These are phyloP conservation scores for Quercus variabilis DNA, from an alignment of 306 rosid species.

Conservation along the genomic window DNA sequence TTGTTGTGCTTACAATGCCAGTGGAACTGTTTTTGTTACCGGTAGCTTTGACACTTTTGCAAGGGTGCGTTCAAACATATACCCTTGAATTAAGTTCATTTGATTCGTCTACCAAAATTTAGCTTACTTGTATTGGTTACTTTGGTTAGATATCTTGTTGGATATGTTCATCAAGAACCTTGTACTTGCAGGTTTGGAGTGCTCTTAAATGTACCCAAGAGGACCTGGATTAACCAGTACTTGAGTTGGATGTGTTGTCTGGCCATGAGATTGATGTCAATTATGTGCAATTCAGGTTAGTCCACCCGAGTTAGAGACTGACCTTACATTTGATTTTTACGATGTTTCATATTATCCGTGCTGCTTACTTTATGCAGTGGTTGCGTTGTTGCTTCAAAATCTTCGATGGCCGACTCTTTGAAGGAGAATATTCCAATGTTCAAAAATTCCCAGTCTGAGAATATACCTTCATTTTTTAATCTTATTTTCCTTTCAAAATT, in stretches of 20 bases:
- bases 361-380: constrained; percentile 56
- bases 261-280: constrained; percentile 93
- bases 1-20: constrained; percentile 87
- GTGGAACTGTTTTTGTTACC: constrained; percentile 86
- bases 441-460: constrained; percentile 63
- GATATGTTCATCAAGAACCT: constrained; percentile 19
- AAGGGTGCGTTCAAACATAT: constrained; percentile 47
- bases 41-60: constrained; percentile 92
- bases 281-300: constrained; percentile 91
- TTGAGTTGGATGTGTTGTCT: constrained; percentile 77
- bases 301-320: constrained; percentile 10
- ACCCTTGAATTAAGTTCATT: constrained; percentile 20
- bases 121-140: constrained; percentile 18
- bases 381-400: constrained; percentile 70
- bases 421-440: constrained; percentile 63
- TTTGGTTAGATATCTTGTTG: constrained; percentile 20
- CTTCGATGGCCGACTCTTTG: constrained; percentile 47
- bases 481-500: constrained; percentile 2
- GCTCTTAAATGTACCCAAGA: constrained; percentile 55
- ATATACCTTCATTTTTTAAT: constrained; percentile 9
- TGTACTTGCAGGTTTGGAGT: constrained; percentile 76
- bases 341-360: constrained; percentile 18
- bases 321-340: constrained; percentile 1
- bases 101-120: constrained; percentile 21
- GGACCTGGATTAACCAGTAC: constrained; percentile 58